Base-by-base conservation (phyloP, 2,329 filamentous ascomycete genomes). In the Capronia americana region DNA sequence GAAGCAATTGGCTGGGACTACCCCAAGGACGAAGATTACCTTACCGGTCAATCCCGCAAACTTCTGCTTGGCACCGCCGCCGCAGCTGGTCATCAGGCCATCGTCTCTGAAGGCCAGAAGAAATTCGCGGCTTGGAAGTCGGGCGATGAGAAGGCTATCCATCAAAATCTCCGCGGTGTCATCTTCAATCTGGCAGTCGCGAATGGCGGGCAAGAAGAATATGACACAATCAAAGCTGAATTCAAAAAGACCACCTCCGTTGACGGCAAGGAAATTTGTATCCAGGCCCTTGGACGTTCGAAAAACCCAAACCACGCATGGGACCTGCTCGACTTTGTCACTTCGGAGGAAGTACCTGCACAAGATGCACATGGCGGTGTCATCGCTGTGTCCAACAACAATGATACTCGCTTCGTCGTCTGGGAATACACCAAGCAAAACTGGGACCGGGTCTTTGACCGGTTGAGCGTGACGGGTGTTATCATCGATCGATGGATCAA, bases 401-500 rank as follows among this genome's bases (percentile, higher is more conserved):
- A 88, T 8, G 85, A 87, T 68, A 90, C 88, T 2, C 90, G 93
- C n/a, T 80, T 84, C 53, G 82, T 89, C 53, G 86, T 96, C 65
- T 99, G 95, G 95, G 82, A 89, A 61, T 97, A 91, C 79, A 86
- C 97, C 75, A 92, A 93, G 80, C 83, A 86, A 51, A 90, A 97
- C 80, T 99, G 94, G 91, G 84, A 87, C 32, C 64, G 68, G 8
- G 86, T 96, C 53, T 85, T 89, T 60, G 81, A 87, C 67, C 90
- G 90, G 77, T 84, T 98, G 62, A 88, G 86, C 76, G 84, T 84
- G 50, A 97, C 97, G 80, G 91, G 92, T 69, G 90, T 97, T 32
- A 87, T 97, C 2, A 83, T 97, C 17, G 94, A 99, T 80, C 89
- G 94, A 56, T 97, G 96, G 80, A 81, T 99, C 73, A 89, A 91